Evolutionary conservation across 768 basidiomycete species (phyloP), one percentile per base, ranked within the genome.

Genomic region (Boletus sensibilis): DNA sequence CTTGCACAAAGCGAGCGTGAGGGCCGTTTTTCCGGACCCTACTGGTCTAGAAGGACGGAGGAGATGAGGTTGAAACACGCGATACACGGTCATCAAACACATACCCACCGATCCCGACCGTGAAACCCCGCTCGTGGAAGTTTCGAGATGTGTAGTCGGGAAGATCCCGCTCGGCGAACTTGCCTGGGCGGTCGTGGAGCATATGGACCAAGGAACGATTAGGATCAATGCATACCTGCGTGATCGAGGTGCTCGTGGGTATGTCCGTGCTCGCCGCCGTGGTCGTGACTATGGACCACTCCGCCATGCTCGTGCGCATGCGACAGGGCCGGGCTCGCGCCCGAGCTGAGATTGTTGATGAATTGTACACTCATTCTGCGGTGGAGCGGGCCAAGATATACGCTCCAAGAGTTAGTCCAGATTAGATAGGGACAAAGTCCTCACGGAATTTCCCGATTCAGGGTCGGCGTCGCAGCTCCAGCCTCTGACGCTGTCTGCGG

Each of bases 31-130:
- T 4, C 96, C 96, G 2, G 95, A 97, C 11, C 95, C 95, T n/a
- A 98, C 95, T 2, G 95, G 95, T 0, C 95, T 97, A 44, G 27
- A 52, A 60, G 38, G 38, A 48, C n/a, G 48, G 31, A 18, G 46
- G 37, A 25, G 13, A 44, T 56, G 38, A 35, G 40, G 25, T n/a
- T 2, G 38, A 53, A 40, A 29, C 6, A 14, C 7, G 9, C 46
- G 39, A 41, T 37, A 52, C 59, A 12, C 33, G 42, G 49, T 18
- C 27, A 37, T 35, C 14, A 42, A 39, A 35, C 6, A 74, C 87
- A 46, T 66, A 95, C 95, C 95, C 95, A 66, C 96, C 96, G 53
- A 98, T 98, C n/a, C 96, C 96, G 56, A 99, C 78, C 0, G 96
- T 98, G 75, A 98, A 99, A 1, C 91, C 97, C 59, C 96, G 79